Evolutionary conservation across 1,284 basidiomycete species (phyloP), one percentile per base, ranked within the genome.

Genomic region (Heterobasidion parviporum): DNA sequence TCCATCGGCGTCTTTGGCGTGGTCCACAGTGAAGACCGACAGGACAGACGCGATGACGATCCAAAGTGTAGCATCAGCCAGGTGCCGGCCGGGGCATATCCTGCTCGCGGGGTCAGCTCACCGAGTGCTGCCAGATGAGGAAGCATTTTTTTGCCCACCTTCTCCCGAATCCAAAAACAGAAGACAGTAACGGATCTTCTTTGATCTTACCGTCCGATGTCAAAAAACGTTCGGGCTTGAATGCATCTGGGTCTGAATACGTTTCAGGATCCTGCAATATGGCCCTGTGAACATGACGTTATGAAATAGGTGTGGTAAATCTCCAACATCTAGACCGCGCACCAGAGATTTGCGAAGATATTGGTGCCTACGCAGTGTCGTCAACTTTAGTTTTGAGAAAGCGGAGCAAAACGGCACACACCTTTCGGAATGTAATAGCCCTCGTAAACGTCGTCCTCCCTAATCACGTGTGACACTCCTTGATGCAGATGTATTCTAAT

Each of bases 151-250:
- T 7, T n/a, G 20, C 34, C 14, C 6, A 54, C 53, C 53, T 47
- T 41, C 57, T 51, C 8, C 60, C 60, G 15, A 43, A 32, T 3
- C 63, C 62, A 50, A 62, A 65, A 10, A 34, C 57, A n/a, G 48
- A 47, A 8, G 52, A 44, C 9, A 59, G 53, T 4, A 10, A 10
- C 5, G 62, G 63, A 56, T 64, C 62, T 2, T 61, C 56, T 35
- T 61, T 55, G 8, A 61, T 51, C 12, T 36, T 56, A 2, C 56
- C 56, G 16, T 58, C 52, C 12, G 55, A 35, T 14, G 60, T 55
- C 8, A 71, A 58, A 44, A 64, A 69, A 0, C 68, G 63, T 35
- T 67, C 62, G 1, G 67, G 68, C 0, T 57, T 56, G 57, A 69
- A 69, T 12, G 50, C 49, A 12, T 62, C 57, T 4, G 68, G 67